Conservation (phyloP, 805 yeast genomes). For the Ogataea minuta region DNA sequence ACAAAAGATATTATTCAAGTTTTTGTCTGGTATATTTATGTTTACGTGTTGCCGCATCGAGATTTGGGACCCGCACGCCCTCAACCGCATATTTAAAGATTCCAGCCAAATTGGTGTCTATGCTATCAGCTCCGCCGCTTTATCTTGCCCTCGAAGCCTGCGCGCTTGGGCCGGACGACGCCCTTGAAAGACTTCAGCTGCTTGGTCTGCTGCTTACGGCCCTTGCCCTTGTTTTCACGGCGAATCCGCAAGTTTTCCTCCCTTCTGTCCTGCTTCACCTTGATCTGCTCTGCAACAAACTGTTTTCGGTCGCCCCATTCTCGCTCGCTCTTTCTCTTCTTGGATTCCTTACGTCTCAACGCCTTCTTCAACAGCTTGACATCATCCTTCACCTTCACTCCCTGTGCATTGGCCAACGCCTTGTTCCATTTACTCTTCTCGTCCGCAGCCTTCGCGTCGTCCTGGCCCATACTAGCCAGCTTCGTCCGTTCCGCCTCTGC, state of each 20-base stretch:
- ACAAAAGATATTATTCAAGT: conserved; percentile 5
- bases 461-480: conserved; percentile 55
- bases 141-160: conserved; percentile 84
- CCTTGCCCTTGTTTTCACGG: conserved; percentile 80
- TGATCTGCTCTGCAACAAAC: conserved; percentile 69
- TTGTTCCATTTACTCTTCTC: conserved; percentile 84
- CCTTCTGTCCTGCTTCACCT: conserved; percentile 79
- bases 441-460: conserved; percentile 55
- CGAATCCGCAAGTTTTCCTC: conserved; percentile 87
- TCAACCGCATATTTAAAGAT: background rate
- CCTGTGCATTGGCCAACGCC: conserved; percentile 84
- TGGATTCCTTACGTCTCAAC: conserved; percentile 75
- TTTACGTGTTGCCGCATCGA: conserved; percentile 13
- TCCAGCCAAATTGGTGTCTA: background rate
- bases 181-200: conserved; percentile 64
- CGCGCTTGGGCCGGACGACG: conserved; percentile 48
- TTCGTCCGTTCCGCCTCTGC: conserved; percentile 72
- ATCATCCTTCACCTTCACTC: conserved; percentile 83
- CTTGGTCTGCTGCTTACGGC: conserved; percentile 69
- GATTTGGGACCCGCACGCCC: background rate
- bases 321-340: conserved; percentile 79
- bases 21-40: conserved; percentile 7
- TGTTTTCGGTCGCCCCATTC: conserved; percentile 93
- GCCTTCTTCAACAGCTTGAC: conserved; percentile 85
- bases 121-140: conserved; percentile 15